phyloP scores from a whole-genome alignment of 371 early-diverging fungal species.

The Aphelidium insulamus region DNA sequence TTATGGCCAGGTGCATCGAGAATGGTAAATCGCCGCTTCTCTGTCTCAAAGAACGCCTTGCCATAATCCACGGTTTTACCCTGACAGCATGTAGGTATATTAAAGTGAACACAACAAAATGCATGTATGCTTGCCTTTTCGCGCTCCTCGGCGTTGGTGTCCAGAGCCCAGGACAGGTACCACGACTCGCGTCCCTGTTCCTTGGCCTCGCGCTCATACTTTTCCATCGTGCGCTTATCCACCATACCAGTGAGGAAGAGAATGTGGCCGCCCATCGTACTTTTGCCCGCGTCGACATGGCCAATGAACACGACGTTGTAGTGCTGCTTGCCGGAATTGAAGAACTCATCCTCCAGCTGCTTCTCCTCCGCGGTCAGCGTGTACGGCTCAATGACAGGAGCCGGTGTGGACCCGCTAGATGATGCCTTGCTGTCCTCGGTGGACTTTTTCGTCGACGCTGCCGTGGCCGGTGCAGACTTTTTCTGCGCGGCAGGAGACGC shows the following conservation, averaged over 20 bases:
- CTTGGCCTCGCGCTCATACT: slow-evolving; percentile 90
- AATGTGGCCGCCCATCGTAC: slow-evolving; percentile 98
- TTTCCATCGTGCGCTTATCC: slow-evolving; percentile 97
- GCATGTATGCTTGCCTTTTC: slow-evolving; percentile 37
- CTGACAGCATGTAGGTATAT: slow-evolving; percentile 7
- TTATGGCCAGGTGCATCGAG: slow-evolving; percentile 99
- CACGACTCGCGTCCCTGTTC: slow-evolving; percentile 89
- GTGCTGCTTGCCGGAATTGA: slow-evolving; percentile 45
- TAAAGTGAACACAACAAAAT: not conserved
- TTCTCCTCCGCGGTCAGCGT: slow-evolving; percentile 3
- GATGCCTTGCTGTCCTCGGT: no score
- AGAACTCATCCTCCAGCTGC: slow-evolving; percentile 1
- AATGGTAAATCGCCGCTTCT: slow-evolving; percentile 80
- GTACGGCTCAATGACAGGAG: not conserved
- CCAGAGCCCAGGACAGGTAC: slow-evolving; percentile 95
- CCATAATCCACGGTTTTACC: slow-evolving; percentile 96
- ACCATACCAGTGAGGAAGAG: slow-evolving; percentile 88
- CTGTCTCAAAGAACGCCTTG: slow-evolving; percentile 91
- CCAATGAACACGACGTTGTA: slow-evolving; percentile 97
- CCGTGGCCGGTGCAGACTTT: slow-evolving; percentile 1
- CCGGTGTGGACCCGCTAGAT: not conserved
- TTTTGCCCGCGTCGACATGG: slow-evolving; percentile 99
- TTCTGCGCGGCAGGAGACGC: not conserved
- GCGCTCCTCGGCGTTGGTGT: slow-evolving; percentile 86
- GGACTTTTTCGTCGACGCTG: not conserved